Base-by-base conservation (phyloP, 176 grass and related monocot species). In the Oryza punctata region DNA sequence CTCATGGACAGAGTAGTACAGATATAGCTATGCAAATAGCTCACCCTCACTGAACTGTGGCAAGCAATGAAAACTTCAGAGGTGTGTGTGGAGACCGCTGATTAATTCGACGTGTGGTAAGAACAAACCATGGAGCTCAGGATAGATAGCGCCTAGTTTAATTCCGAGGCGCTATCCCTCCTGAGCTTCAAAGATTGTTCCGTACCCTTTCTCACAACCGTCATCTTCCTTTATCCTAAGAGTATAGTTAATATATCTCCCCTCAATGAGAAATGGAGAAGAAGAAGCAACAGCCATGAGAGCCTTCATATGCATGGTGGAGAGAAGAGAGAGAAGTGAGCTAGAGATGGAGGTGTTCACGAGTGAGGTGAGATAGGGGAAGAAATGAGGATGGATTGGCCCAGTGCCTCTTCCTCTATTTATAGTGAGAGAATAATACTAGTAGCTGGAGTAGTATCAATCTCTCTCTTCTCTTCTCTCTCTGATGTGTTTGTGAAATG, bases 91-190 rank as follows among this genome's bases (percentile, higher is more conserved):
- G 45, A 69, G 30, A 16, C 46, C 12, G 16, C 6, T 5, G 23
- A 59, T 45, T 29, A 63, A 79, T 0, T 13, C 12, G 40, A 10
- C 16, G 15, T 7, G 2, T 16, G 84, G 88, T 90, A 84, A 52
- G 89, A 90, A 80, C 80, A 90, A 80, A 13, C 89, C 75, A 5
- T 90, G 84, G 84, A 90, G 89, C 89, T 90, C 89, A 90, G 84
- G 89, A 87, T 90, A 90, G 89, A 90, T 87, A 90, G 85, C 89
- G 69, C 89, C 75, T 87, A 25, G 27, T 41, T 83, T 76, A 16
- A 54, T 28, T 41, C 13, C 4, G 27, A 84, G 89, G 89, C 80
- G 89, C 80, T 90, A 90, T 90, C 89, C 89, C 89, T 90, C 89
- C 89, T 90, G 89, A 90, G 89, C 89, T 90, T 90, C 84, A 90